Evolutionary conservation across 768 basidiomycete species (phyloP).

Genomic region (Hericium rajendrae): DNA sequence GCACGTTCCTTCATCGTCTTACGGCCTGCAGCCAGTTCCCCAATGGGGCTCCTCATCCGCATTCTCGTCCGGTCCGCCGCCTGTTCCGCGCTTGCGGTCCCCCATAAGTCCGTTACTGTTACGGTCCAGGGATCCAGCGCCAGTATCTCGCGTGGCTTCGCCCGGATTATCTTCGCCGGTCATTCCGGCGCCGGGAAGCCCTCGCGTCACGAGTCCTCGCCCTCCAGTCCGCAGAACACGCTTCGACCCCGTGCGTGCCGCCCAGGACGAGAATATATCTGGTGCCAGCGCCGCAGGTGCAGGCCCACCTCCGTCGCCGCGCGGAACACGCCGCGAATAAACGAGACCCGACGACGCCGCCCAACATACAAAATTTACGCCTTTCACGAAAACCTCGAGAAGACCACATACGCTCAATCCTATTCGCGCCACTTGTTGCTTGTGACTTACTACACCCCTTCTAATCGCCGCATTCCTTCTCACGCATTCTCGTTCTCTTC

Average conservation of each 20-base stretch:
- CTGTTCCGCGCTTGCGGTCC: not conserved
- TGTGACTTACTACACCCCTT: not conserved
- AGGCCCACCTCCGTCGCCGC: not conserved
- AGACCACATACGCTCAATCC: not conserved
- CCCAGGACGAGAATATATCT: slow-evolving; percentile 5
- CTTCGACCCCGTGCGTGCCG: slow-evolving; percentile 18
- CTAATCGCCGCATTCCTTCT: not conserved
- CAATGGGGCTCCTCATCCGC: not conserved
- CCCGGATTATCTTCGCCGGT: not conserved
- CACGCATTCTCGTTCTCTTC: not conserved
- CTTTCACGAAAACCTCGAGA: not conserved
- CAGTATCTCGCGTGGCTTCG: not conserved
- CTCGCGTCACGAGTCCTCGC: not conserved
- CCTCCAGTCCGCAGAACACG: slow-evolving; percentile 3
- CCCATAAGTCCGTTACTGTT: not conserved
- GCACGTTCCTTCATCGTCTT: slow-evolving; percentile 3
- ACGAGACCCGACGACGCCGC: not conserved
- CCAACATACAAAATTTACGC: not conserved
- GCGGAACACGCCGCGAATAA: not conserved
- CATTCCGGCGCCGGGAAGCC: not conserved
- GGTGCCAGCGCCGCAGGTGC: slow-evolving; percentile 6
- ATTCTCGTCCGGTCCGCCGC: not conserved
- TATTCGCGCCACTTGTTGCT: not conserved
- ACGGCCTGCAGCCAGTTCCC: not conserved
- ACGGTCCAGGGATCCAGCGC: not conserved